Conservation (phyloP, 352 stramenopile species). For the Pythium aquatile region DNA sequence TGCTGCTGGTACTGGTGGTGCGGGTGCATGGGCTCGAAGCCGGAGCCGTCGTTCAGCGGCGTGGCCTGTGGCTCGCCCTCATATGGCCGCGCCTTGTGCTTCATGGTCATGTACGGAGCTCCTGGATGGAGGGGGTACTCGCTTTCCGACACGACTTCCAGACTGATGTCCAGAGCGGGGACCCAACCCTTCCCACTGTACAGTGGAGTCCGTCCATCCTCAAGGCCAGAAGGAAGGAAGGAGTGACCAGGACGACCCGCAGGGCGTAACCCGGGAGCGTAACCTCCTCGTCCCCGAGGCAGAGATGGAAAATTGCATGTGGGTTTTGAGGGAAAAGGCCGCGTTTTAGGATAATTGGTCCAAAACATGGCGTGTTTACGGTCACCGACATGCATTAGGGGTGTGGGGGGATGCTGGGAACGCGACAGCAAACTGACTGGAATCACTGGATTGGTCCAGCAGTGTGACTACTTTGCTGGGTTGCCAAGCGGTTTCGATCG, state of each 20-base stretch:
- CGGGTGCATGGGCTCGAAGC: constrained; percentile 16
- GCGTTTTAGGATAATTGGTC: not conserved
- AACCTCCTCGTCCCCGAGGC: not conserved
- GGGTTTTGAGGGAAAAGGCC: not conserved
- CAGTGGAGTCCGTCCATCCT: too few species aligned
- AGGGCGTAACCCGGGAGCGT: not conserved
- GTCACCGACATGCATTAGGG: not conserved
- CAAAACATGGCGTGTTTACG: not conserved
- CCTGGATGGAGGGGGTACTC: not conserved
- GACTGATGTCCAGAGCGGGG: not conserved
- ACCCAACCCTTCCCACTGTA: not conserved
- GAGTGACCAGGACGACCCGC: not conserved
- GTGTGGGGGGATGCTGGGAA: not conserved
- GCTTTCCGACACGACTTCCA: not conserved
- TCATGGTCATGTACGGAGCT: not conserved
- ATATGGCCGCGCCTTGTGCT: constrained; percentile 2
- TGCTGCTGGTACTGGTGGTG: constrained; percentile 10
- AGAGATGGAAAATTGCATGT: not conserved
- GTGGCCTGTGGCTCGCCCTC: constrained; percentile 19
- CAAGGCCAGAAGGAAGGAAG: not conserved
- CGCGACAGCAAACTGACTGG: constrained; percentile 1
- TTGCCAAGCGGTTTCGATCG: not conserved
- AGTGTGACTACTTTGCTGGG: not conserved
- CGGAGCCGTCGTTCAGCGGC: constrained; percentile 1
- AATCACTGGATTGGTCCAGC: not conserved